Conservation (phyloP, 106 monocot genomes). For the Triglochin maritima region DNA sequence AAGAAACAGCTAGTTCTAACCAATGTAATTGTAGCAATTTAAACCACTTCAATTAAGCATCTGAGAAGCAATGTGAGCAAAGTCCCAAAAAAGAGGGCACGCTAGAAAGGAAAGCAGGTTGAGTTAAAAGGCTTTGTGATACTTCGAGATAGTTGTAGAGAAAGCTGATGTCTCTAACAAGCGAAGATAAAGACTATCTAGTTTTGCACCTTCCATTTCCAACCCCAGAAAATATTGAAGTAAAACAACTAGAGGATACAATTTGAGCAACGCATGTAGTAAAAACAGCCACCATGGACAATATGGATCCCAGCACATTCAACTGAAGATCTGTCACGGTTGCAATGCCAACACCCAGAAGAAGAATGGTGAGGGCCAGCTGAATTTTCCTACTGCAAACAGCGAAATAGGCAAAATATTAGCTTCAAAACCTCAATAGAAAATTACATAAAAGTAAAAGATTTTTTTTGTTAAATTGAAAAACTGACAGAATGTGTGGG, state of each 20-base stretch:
- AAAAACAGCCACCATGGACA: constrained; percentile 76
- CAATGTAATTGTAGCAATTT: no score
- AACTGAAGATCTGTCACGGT: constrained; percentile 95
- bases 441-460: no score
- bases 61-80: background rate
- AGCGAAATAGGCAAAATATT: background rate
- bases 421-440: no score
- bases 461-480: background rate
- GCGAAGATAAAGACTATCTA: background rate
- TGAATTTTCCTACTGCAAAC: constrained; percentile 71
- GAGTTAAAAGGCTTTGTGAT: background rate
- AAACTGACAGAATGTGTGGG: no score
- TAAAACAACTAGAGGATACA: constrained; percentile 53
- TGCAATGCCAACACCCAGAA: constrained; percentile 95
- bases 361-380: constrained; percentile 66
- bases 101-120: background rate
- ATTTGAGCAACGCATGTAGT: constrained; percentile 95
- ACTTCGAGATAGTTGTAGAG: background rate
- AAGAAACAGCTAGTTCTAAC: no score
- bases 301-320: constrained; percentile 64
- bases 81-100: background rate
- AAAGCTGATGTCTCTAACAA: background rate
- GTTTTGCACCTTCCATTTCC: background rate
- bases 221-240: constrained; percentile 2
- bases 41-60: no score